These are phyloP conservation scores for Phytophthora pinifolia DNA, from an alignment of 352 stramenopile genomes.

Conservation along the genomic window DNA sequence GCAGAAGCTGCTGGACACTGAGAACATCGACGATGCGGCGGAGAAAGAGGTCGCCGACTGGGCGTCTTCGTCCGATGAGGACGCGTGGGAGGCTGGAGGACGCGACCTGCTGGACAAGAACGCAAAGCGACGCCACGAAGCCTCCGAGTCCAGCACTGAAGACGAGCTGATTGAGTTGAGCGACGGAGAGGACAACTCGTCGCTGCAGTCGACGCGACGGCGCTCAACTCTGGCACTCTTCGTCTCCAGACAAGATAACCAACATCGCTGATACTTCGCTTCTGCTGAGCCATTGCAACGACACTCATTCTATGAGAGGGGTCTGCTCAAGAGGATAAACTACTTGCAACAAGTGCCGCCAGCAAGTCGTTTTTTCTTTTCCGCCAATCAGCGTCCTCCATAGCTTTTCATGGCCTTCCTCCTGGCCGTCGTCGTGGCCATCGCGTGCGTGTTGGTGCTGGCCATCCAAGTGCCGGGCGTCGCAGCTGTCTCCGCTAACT, in stretches of 20 bases:
- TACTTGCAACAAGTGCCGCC: background rate
- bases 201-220: conserved; percentile 3
- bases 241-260: no score
- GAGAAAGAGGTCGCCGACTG: conserved; percentile 8
- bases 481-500: background rate
- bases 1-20: conserved; percentile 12
- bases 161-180: conserved; percentile 44
- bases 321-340: no score
- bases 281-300: background rate
- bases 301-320: background rate
- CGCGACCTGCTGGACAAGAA: conserved; percentile 22
- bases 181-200: conserved; percentile 33
- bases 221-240: no score
- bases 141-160: conserved; percentile 20
- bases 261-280: background rate
- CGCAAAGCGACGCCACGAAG: background rate
- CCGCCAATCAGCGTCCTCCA: conserved; percentile 19
- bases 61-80: conserved; percentile 12
- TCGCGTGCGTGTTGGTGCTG: conserved; percentile 24
- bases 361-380: conserved; percentile 14
- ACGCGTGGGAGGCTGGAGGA: conserved; percentile 26
- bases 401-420: conserved; percentile 14
- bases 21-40: conserved; percentile 9
- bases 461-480: conserved; percentile 20
- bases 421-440: conserved; percentile 18